These are phyloP conservation scores for Mycena galopus DNA, from an alignment of 768 basidiomycete species.

Conservation along the genomic window DNA sequence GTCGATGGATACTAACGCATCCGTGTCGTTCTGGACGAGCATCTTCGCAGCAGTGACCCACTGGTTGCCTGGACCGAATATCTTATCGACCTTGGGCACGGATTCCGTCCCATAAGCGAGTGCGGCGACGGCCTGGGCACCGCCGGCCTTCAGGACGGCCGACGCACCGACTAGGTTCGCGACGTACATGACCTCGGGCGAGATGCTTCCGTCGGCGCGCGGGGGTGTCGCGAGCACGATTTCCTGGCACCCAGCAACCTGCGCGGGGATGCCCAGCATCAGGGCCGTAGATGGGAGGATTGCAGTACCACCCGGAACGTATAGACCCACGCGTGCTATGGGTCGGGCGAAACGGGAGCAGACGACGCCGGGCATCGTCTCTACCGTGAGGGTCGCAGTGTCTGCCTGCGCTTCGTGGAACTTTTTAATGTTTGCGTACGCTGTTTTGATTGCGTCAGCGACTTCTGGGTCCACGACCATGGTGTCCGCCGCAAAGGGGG, in stretches of 20 bases:
- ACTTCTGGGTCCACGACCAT: conserved; percentile 75
- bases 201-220: conserved; percentile 90
- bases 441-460: conserved; percentile 86
- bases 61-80: conserved; percentile 99
- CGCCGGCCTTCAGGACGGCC: conserved; percentile 93
- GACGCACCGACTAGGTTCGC: conserved; percentile 92
- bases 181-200: conserved; percentile 98
- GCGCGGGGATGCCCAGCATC: conserved; percentile 98
- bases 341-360: conserved; percentile 96
- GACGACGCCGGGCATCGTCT: conserved; percentile 98
- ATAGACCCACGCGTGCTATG: conserved; percentile 96
- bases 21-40: conserved; percentile 98
- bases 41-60: conserved; percentile 99
- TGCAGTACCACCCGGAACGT: conserved; percentile 98
- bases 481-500: conserved; percentile 83
- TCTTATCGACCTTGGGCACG: conserved; percentile 98
- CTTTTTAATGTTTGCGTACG: conserved; percentile 91
- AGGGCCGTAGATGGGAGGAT: conserved; percentile 96
- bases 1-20: conserved; percentile 96
- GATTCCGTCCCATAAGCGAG: conserved; percentile 96
- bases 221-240: conserved; percentile 98
- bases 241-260: conserved; percentile 94
- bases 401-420: conserved; percentile 94
- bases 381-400: conserved; percentile 78
- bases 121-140: conserved; percentile 95